A percentile compares a stretch with the other conserved stretches of the same genome.
Evolutionary conservation across 2,329 filamentous ascomycete species (phyloP).

Genomic region (Pezicula carpinea): DNA sequence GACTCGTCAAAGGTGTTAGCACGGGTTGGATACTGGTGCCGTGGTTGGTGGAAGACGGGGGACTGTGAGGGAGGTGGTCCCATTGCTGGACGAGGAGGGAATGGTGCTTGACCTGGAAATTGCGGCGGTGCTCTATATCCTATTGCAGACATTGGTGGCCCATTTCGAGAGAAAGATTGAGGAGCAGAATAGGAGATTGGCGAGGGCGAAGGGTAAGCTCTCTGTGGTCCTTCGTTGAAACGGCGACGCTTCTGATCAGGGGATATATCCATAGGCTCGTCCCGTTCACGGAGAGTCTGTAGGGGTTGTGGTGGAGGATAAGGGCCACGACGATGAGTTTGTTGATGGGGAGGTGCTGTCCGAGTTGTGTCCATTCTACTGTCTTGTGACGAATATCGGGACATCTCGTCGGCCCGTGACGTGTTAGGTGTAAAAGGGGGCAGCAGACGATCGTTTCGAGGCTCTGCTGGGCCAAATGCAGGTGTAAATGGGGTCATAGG

Average conservation of each 20-base stretch:
- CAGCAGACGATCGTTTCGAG: constrained; percentile 14
- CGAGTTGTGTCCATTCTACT: constrained; percentile 23
- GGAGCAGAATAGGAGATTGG: constrained; percentile 28
- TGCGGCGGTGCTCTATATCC: constrained; percentile 33
- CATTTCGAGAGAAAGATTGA: constrained; percentile 19
- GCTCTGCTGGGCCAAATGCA: constrained; percentile 9
- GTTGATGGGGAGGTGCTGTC: constrained; percentile 13
- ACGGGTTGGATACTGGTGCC: constrained; percentile 20
- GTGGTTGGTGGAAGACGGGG: constrained; percentile 20
- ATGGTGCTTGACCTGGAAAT: constrained; percentile 17
- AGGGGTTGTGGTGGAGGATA: constrained; percentile 21
- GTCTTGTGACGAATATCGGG: constrained; percentile 16
- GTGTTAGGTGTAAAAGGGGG: constrained; percentile 14
- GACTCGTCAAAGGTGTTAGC: constrained; percentile 26
- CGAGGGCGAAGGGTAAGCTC: constrained; percentile 34
- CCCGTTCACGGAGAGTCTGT: constrained; percentile 26
- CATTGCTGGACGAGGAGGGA: constrained; percentile 21
- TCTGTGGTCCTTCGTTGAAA: constrained; percentile 42
- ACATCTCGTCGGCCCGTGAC: constrained; percentile 12
- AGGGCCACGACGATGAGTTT: constrained; percentile 16
- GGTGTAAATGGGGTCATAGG: constrained; percentile 26
- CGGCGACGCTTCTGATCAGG: constrained; percentile 60
- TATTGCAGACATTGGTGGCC: constrained; percentile 27
- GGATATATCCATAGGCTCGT: constrained; percentile 38
- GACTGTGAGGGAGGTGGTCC: constrained; percentile 24